Evolutionary conservation across 2,329 filamentous ascomycete species (phyloP).

Genomic region (Fusarium sp.): DNA sequence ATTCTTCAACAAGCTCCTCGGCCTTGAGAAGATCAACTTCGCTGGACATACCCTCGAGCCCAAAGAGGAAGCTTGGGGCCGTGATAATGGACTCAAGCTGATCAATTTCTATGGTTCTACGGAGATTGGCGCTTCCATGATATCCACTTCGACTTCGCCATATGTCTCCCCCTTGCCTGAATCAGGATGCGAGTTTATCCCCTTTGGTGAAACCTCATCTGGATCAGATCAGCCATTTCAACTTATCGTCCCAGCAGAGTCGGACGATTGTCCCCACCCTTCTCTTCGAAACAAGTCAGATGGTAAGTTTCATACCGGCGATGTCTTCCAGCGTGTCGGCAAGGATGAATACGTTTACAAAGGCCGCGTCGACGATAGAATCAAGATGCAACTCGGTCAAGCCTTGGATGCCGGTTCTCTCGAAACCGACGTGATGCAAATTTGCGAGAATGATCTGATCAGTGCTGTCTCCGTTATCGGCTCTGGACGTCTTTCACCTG

Average conservation of each 20-base stretch:
- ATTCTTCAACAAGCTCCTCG: neutral
- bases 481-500: constrained; percentile 10
- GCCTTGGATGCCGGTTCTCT: constrained; percentile 3
- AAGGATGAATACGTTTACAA: neutral
- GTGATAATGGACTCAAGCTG: neutral
- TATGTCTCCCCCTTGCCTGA: neutral
- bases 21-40: neutral
- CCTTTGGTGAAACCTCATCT: fast-evolving
- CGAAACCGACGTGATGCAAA: constrained; percentile 14
- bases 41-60: constrained; percentile 7
- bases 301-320: constrained; percentile 6
- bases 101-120: constrained; percentile 6
- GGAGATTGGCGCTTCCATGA: constrained; percentile 4
- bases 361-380: constrained; percentile 14
- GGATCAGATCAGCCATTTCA: neutral
- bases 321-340: constrained; percentile 1
- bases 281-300: neutral
- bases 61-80: constrained; percentile 1
- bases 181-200: neutral
- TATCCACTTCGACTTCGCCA: neutral
- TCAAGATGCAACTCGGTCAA: constrained; percentile 9
- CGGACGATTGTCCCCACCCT: constrained; percentile 6
- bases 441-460: constrained; percentile 3
- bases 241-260: neutral
- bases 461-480: neutral